Evolutionary conservation across 768 basidiomycete genomes (phyloP).

Genomic region (Lactarius indigo): DNA sequence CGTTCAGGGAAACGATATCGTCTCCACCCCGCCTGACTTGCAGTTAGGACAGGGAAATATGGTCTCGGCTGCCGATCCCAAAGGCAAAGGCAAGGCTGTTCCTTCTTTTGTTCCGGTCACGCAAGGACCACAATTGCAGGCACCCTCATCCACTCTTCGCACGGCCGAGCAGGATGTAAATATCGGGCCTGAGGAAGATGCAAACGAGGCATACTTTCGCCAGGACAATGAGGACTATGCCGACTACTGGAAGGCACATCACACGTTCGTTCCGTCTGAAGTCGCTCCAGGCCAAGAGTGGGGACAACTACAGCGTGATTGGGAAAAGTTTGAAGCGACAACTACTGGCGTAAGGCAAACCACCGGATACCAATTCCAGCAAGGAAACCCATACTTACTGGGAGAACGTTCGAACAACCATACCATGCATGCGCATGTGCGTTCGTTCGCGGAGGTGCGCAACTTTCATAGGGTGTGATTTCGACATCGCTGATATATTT

Average conservation of each 20-base stretch:
- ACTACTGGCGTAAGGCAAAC: constrained; percentile 57
- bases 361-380: constrained; percentile 65
- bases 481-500: constrained; percentile 11
- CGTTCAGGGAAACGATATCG: constrained; percentile 77
- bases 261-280: constrained; percentile 24
- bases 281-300: constrained; percentile 39
- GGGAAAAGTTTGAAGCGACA: constrained; percentile 81
- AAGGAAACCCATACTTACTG: constrained; percentile 72
- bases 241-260: constrained; percentile 52
- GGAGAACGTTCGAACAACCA: constrained; percentile 52
- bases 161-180: not conserved
- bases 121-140: constrained; percentile 1
- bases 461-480: not conserved
- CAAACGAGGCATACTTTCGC: constrained; percentile 65
- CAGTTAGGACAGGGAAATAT: constrained; percentile 25
- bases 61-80: constrained; percentile 40
- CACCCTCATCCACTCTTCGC: not conserved
- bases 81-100: constrained; percentile 63
- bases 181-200: constrained; percentile 32
- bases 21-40: constrained; percentile 38
- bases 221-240: constrained; percentile 68
- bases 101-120: not conserved
- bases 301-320: constrained; percentile 68
- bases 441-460: constrained; percentile 41
- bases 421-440: constrained; percentile 32